Evolutionary conservation across 345 rosid species (phyloP), one percentile per base, ranked within the genome.

Genomic region (Arabis alpina): DNA sequence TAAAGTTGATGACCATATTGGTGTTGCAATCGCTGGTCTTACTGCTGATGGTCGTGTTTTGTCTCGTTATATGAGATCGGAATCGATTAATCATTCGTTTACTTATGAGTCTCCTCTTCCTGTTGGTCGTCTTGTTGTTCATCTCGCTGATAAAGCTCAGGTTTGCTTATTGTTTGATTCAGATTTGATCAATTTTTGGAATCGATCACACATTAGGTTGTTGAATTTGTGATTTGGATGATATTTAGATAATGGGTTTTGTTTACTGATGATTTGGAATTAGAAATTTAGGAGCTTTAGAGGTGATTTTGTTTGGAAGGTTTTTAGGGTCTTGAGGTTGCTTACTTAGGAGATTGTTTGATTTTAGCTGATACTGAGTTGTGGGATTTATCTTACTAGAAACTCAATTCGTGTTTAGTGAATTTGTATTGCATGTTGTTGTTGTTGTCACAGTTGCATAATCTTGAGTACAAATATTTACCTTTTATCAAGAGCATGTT

Each of bases 141-240:
- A 91, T 71, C 90, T 93, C 37, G 98, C 98, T 2, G 99, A 91
- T 62, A 94, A 91, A 80, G 98, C 99, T 70, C 98, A 94, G 99
- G 99, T 94, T 64, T 4, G 2, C 10, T 58, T 58, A 6, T 11
- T 4, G 12, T 48, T 19, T 32, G 2, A 11, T 64, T 55, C 8
- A 47, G 45, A 48, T 56, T 71, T 28, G 68, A 19, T 4, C 10
- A 16, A 12, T 24, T 50, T 48, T 50, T 48, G 28, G 16, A 36
- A 47, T 24, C 12, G 2, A 25, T 34, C 0, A 9, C 3, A 14
- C 34, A 19, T 36, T 50, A 64, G 47, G 37, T 62, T 27, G 25
- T 61, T 61, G 15, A 3, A 0, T 52, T 41, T 61, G 66, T 8
- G 50, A 8, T 60, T 42, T 5, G 6, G 37, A 34, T 27, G 30